Evolutionary conservation across 2,329 filamentous ascomycete genomes (phyloP), one percentile per base, ranked within the genome.

Genomic region (Microdochium trichocladiopsis): DNA sequence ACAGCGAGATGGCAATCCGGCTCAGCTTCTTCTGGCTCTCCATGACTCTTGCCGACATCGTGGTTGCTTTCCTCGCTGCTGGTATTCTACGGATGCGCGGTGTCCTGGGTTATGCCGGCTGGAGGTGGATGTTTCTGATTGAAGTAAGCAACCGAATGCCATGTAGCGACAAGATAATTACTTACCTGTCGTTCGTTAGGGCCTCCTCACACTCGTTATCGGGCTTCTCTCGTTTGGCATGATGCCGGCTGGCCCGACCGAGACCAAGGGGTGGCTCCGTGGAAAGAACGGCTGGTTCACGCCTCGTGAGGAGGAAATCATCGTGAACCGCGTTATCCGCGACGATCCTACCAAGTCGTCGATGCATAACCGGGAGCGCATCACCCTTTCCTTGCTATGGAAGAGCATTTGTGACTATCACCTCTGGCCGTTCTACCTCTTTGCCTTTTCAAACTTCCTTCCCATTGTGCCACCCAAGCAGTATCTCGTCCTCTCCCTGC

Each of bases 271-370:
- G 47, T 80, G 77, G 76, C 80, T 79, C 59, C 74, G 80, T 11
- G 79, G 79, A 11, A 76, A 78, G 51, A n/a, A n/a, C n/a, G 83
- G 82, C 1, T 86, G 81, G 78, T 86, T 86, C 63, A 77, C 60
- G 2, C 78, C 83, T 47, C 74, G 73, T 2, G 83, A 85, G 53
- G 80, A 86, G 58, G 70, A 71, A 50, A 86, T 86, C 57, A 75
- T 85, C 55, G 79, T 86, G 24, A 86, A 84, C 57, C 71, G 82
- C 1, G 69, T 81, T 10, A 68, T 76, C 4, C 76, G 83, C 1
- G 83, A 86, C 53, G 83, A 84, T 52, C 82, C 82, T 1, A 76
- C 72, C 52, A 82, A 82, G 60, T 78, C 77, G 10, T 78, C 80
- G 55, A 83, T 85, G 78, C 78, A 83, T 63, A 84, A 83, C 58